A percentile compares a stretch with the other conserved stretches of the same genome.
Conservation (phyloP, 1,139 yeast species). For the Torulaspora pretoriensis region DNA sequence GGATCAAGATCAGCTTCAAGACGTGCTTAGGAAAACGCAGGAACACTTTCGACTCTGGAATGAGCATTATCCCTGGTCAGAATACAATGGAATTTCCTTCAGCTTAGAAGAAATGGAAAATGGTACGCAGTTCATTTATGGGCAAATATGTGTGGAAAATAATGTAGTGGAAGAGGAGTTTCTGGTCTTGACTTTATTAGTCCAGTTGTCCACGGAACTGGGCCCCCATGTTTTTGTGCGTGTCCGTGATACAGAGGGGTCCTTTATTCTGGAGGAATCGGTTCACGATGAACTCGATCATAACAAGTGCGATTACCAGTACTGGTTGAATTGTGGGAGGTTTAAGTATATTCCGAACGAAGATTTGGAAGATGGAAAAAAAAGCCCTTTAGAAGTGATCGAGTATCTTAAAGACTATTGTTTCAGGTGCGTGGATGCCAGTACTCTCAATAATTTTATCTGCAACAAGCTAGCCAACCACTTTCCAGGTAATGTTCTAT, state of each 20-base stretch:
- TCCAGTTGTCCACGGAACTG: constrained; percentile 35
- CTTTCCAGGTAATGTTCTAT: constrained; percentile 20
- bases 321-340: constrained; percentile 32
- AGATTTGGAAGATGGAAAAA: constrained; percentile 32
- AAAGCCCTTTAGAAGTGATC: constrained; percentile 38
- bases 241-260: constrained; percentile 53
- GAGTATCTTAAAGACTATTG: constrained; percentile 34
- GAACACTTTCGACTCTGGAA: constrained; percentile 41
- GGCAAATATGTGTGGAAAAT: constrained; percentile 31
- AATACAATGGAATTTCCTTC: constrained; percentile 24
- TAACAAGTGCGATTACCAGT: constrained; percentile 32
- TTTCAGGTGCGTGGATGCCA: constrained; percentile 33
- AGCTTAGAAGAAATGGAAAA: constrained; percentile 8
- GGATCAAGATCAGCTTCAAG: constrained; percentile 15
- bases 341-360: constrained; percentile 32
- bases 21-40: constrained; percentile 25
- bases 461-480: constrained; percentile 8
- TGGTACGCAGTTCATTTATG: constrained; percentile 22
- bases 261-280: constrained; percentile 50
- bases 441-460: constrained; percentile 21
- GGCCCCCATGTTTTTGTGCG: constrained; percentile 44
- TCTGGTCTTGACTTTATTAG: constrained; percentile 40
- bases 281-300: constrained; percentile 38
- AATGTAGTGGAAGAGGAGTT: constrained; percentile 28
- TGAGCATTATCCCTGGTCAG: constrained; percentile 43